A percentile compares a stretch with the other conserved stretches of the same genome.
phyloP scores from a whole-genome alignment of 306 rosid genomes.

The Trichosanthes cucumerina region DNA sequence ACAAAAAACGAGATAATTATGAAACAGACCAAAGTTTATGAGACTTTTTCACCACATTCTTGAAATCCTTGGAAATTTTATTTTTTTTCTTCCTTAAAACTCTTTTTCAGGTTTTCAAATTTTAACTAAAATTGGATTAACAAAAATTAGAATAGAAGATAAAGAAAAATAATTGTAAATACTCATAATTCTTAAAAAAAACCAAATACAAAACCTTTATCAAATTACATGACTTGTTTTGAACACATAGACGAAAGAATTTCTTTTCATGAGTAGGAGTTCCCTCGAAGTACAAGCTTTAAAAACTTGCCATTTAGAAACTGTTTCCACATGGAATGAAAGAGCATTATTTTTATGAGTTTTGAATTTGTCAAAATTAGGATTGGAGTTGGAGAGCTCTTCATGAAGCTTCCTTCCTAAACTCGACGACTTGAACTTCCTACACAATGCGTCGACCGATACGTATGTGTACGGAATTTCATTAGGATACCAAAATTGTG shows the following conservation, averaged over 20 bases:
- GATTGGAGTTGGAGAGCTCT: slow-evolving; percentile 12
- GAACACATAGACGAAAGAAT: slow-evolving; percentile 24
- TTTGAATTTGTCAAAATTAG: slow-evolving; percentile 14
- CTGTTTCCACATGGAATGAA: slow-evolving; percentile 16
- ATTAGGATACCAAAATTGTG: slow-evolving; percentile 23
- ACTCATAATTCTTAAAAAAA: too few relatives aligned
- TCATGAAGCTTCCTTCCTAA: slow-evolving; percentile 24
- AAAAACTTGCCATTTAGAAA: slow-evolving; percentile 36
- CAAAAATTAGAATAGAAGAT: too few relatives aligned
- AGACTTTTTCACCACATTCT: too few relatives aligned
- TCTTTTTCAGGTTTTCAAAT: too few relatives aligned
- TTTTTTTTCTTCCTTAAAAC: too few relatives aligned
- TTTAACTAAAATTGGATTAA: too few relatives aligned
- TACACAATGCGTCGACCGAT: slow-evolving; percentile 19
- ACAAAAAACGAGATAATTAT: too few relatives aligned
- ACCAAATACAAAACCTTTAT: too few relatives aligned
- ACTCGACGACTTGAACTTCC: slow-evolving; percentile 23
- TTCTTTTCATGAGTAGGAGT: slow-evolving; percentile 35
- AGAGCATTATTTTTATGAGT: slow-evolving; percentile 12
- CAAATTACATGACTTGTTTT: slow-evolving; percentile 38
- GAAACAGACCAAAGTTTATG: too few relatives aligned
- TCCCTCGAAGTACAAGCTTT: slow-evolving; percentile 35
- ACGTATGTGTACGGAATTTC: slow-evolving; percentile 16
- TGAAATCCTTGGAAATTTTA: too few relatives aligned
- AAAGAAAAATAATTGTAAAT: too few relatives aligned